Percentiles rank a stretch among this genome's conserved stretches.
These are phyloP conservation scores for Trypanosoma congolense DNA, from an alignment of 208 protist genomes.

Conservation along the genomic window DNA sequence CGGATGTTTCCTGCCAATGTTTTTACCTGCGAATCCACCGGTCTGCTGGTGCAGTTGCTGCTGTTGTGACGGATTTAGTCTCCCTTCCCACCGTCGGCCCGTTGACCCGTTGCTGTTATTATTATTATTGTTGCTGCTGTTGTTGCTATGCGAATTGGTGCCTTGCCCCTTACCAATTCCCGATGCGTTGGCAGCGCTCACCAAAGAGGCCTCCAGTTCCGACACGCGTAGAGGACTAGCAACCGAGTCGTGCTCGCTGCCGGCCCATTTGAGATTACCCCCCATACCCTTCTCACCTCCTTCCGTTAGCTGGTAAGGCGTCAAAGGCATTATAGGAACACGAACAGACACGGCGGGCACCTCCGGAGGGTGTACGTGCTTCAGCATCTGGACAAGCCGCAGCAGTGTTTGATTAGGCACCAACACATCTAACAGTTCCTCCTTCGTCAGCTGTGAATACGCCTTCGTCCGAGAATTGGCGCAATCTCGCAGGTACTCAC, in stretches of 20 bases:
- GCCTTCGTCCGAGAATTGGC: constrained; percentile 66
- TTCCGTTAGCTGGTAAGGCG: constrained; percentile 1
- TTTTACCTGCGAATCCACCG: constrained; percentile 2
- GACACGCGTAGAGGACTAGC: constrained; percentile 15
- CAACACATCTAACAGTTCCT: constrained; percentile 77
- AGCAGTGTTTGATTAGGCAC: constrained; percentile 72
- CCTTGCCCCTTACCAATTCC: constrained; percentile 15
- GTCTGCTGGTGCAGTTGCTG: constrained; percentile 5
- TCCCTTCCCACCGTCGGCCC: constrained; percentile 16
- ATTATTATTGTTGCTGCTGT: neutral
- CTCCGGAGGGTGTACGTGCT: constrained; percentile 37
- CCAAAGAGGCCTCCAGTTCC: constrained; percentile 24
- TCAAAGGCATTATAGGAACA: constrained; percentile 14
- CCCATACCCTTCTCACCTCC: neutral
- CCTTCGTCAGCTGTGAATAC: constrained; percentile 81
- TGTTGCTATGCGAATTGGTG: neutral
- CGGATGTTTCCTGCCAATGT: constrained; percentile 45
- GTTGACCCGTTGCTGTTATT: constrained; percentile 9
- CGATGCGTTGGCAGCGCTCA: constrained; percentile 10
- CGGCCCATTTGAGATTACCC: constrained; percentile 21
- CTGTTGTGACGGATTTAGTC: constrained; percentile 16
- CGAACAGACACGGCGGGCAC: constrained; percentile 32
- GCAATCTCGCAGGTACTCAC: constrained; percentile 72
- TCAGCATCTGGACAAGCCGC: constrained; percentile 65
- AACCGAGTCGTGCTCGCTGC: constrained; percentile 7